A percentile compares a stretch with the other conserved stretches of the same genome.
phyloP scores from a whole-genome alignment of 257 asterid genomes.

The Euphrasia confusa region DNA sequence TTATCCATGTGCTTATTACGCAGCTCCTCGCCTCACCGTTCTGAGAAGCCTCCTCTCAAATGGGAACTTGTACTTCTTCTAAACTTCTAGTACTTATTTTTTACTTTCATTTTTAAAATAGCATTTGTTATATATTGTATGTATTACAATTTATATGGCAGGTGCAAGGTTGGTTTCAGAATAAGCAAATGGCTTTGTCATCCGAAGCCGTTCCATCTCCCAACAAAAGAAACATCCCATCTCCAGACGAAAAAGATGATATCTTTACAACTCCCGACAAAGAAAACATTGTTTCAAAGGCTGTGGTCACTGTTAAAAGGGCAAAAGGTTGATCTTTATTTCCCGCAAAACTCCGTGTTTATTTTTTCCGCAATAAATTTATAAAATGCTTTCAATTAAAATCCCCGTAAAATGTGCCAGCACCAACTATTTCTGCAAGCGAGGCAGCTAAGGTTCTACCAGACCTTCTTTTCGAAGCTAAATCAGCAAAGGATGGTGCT shows the following conservation, averaged over 20 bases:
- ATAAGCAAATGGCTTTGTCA: constrained; percentile 30
- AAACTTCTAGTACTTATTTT: background rate
- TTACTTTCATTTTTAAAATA: background rate
- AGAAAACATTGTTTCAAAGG: constrained; percentile 17
- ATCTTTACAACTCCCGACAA: constrained; percentile 2
- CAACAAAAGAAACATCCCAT: constrained; percentile 8
- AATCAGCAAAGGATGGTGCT: constrained; percentile 79
- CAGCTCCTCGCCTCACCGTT: constrained; percentile 59
- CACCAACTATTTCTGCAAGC: constrained; percentile 41
- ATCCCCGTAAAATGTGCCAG: constrained; percentile 24
- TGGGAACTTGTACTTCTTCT: constrained; percentile 66
- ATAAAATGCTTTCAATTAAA: constrained; percentile 2
- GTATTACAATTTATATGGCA: constrained; percentile 21
- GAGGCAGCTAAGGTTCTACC: constrained; percentile 65
- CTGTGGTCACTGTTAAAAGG: constrained; percentile 29
- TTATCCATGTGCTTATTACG: constrained; percentile 20
- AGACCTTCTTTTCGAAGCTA: constrained; percentile 75
- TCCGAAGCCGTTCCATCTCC: constrained; percentile 28
- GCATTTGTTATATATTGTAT: background rate
- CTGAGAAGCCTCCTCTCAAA: constrained; percentile 38
- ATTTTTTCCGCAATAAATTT: background rate
- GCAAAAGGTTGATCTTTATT: constrained; percentile 27
- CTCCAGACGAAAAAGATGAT: too few relatives aligned
- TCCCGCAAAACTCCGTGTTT: background rate
- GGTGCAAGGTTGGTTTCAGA: constrained; percentile 72